Percentiles rank a stretch among this genome's conserved stretches.
Conservation (phyloP, 768 basidiomycete genomes). For the Mycena amicta region DNA sequence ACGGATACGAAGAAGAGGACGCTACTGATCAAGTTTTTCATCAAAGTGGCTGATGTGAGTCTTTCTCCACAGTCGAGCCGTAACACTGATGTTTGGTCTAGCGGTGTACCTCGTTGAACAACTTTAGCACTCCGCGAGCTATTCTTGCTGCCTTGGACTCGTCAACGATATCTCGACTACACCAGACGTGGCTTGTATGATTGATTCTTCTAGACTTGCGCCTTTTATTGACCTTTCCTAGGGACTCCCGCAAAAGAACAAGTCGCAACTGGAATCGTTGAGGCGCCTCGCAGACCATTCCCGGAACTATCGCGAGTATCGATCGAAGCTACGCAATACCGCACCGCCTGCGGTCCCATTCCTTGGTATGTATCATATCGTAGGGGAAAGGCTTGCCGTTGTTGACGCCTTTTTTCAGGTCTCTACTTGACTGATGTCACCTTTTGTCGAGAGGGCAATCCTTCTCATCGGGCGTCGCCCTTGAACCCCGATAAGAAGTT, state of each 20-base stretch:
- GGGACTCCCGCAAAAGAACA: slow-evolving; percentile 87
- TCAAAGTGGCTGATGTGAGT: slow-evolving; percentile 90
- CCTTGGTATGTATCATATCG: slow-evolving; percentile 71
- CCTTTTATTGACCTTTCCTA: no score
- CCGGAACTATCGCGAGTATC: slow-evolving; percentile 90
- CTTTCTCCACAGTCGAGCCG: no score
- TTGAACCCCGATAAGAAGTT: slow-evolving; percentile 74
- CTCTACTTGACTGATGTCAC: slow-evolving; percentile 91
- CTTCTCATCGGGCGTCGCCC: slow-evolving; percentile 80
- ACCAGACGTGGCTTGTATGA: slow-evolving; percentile 94
- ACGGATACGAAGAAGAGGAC: slow-evolving; percentile 85
- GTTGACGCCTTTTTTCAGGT: slow-evolving; percentile 46
- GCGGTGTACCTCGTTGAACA: slow-evolving; percentile 83
- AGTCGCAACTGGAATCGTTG: slow-evolving; percentile 72
- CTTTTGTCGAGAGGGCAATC: slow-evolving; percentile 95
- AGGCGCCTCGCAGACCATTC: slow-evolving; percentile 90
- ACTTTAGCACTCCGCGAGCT: slow-evolving; percentile 91
- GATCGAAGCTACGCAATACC: slow-evolving; percentile 83
- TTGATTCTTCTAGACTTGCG: no score
- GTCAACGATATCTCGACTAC: slow-evolving; percentile 88
- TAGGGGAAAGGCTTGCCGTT: slow-evolving; percentile 1
- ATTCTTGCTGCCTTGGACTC: slow-evolving; percentile 95
- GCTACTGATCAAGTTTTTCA: slow-evolving; percentile 81
- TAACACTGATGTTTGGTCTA: slow-evolving; percentile 34
- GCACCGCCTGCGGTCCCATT: slow-evolving; percentile 93